Base-by-base conservation (phyloP, 78 protist genomes). In the Dictyostelium purpureum region DNA sequence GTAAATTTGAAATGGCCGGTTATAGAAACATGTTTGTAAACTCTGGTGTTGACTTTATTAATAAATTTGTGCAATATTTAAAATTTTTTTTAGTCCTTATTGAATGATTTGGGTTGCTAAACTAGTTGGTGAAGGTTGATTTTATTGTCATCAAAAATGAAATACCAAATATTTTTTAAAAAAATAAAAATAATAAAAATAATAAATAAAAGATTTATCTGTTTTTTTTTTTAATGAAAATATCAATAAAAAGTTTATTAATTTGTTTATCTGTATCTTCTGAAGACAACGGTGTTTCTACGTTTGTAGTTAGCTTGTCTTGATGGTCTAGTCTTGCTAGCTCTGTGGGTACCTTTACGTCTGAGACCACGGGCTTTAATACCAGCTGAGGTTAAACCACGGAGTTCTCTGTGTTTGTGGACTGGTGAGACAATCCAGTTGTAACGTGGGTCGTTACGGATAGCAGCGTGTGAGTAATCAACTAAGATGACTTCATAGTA, bases 371-470 rank as follows among this genome's bases (percentile, higher is more conserved):
- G 97, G 87, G 75, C 89, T 70, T 70, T 43, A 79, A 93, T 78
- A 74, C 99, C 99, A 63, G 99, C 98, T 9, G 98, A 51, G 81
- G 99, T 99, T 71, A 98, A 97, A 56, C 99, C 99, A 59, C 99
- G 98, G 57, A 87, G 88, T 89, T 95, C 98, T 71, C 99, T 96
- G 95, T 96, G 98, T 95, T 98, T 98, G 97, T 95, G 97, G 73
- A 82, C 96, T 67, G 98, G 89, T 59, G 76, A 59, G 96, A 82
- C 66, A 95, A 99, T 98, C 99, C 99, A 99, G 99, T 98, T 97
- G 97, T 97, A 96, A 77, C 98, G 89, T 51, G 99, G 98, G 87
- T 99, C 99, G 89, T 77, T 43, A 95, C 99, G 97, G 98, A 99
- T 96, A 56, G 98, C 98, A 80, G 49, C 65, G 97, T 99, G 99